Base-by-base conservation (phyloP, 1,284 basidiomycete genomes). In the Taiwanofungus camphoratus region DNA sequence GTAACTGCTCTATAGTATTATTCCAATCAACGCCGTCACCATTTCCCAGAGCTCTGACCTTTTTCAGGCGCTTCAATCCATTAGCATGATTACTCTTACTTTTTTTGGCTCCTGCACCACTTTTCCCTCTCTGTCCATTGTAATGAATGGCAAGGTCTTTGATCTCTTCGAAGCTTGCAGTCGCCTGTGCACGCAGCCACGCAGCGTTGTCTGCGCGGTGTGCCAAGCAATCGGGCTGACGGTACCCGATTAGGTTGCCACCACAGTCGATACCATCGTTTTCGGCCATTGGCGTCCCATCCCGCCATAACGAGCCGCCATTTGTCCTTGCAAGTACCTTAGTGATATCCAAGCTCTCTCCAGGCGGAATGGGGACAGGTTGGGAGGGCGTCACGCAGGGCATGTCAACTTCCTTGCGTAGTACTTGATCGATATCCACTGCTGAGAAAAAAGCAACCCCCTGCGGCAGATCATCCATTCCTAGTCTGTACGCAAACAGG, bases 351-450 rank as follows among this genome's bases (percentile, higher is more conserved):
- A 96, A 63, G 42, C 83, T 87, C 64, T 96, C 87, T 16, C 95
- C 96, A 0, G 88, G 76, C 0, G 87, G 76, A 40, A 99, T 91
- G 0, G 87, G 77, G 15, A 61, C 62, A 3, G 90, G 87, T 52
- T 99, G 92, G 8, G 89, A 94, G 0, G 95, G 96, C 6, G 95
- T 99, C 20, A 93, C 79, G 55, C 95, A 99, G 0, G 88, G 73
- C 83, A 99, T 92, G 61, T 95, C 89, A 20, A 94, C 92, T 65
- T 99, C 96, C 64, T 99, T 99, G 22, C 95, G 77, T 38, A 98
- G 71, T 2, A 97, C 87, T 33, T 76, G 73, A 64, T 99, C 96
- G 21, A 98, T 72, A 59, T 99, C 96, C 30, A 99, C 94, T 0
- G 91, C 90, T 1, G 93, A 96, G 69, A 99, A 99, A 71, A 97